These are phyloP conservation scores for Chaetomiaceae sp. DNA, from an alignment of 2,329 filamentous ascomycete species.

Conservation along the genomic window DNA sequence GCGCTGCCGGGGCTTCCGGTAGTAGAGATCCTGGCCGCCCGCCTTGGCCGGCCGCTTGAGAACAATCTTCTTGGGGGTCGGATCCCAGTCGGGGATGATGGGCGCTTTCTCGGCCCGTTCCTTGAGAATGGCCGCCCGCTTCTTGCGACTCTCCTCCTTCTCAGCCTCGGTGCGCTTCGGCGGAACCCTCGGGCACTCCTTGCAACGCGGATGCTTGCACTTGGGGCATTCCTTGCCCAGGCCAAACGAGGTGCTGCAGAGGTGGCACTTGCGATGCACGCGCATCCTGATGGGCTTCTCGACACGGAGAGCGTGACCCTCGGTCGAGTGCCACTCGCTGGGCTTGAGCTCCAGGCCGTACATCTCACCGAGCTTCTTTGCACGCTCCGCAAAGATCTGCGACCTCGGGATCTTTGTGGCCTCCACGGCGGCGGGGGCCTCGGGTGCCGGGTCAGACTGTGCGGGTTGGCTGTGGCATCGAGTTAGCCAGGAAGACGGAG, in stretches of 20 bases:
- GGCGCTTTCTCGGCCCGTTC: conserved; percentile 54
- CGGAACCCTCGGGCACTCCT: conserved; percentile 72
- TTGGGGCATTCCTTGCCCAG: conserved; percentile 66
- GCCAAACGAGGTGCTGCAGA: conserved; percentile 71
- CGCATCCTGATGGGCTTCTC: conserved; percentile 76
- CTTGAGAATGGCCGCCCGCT: conserved; percentile 45
- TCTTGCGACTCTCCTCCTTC: conserved; percentile 48
- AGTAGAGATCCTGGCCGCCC: conserved; percentile 65
- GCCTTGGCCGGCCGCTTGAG: conserved; percentile 61
- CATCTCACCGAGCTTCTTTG: conserved; percentile 49
- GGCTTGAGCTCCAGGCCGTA: conserved; percentile 54
- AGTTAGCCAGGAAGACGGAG: conserved; percentile 4
- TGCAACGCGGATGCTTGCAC: conserved; percentile 78
- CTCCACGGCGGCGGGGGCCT: conserved; percentile 17
- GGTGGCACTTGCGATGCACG: conserved; percentile 74
- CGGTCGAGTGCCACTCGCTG: conserved; percentile 47
- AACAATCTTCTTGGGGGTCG: conserved; percentile 43
- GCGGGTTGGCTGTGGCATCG: conserved; percentile 13
- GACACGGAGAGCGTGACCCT: conserved; percentile 56
- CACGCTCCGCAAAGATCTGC: conserved; percentile 52
- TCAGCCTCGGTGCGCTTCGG: conserved; percentile 56
- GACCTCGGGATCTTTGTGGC: conserved; percentile 40
- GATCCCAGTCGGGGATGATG: conserved; percentile 48
- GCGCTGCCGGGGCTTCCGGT: conserved; percentile 66
- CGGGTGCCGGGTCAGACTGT: background rate